Percentiles rank a stretch among this genome's conserved stretches.
Conservation (phyloP, 352 stramenopile genomes). For the Phytophthora tentaculata region DNA sequence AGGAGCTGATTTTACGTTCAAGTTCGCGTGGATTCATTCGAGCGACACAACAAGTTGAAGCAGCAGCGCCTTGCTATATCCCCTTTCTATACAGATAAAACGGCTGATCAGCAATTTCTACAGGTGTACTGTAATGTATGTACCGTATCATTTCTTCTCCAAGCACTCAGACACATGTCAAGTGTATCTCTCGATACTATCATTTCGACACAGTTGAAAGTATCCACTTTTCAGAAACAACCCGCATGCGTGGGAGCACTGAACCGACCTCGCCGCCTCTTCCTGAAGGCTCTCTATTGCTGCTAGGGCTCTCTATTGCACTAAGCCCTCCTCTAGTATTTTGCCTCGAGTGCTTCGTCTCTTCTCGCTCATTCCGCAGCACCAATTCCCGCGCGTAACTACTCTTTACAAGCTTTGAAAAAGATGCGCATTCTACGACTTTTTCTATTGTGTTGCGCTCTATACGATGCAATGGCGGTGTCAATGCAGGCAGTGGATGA, state of each 20-base stretch:
- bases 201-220: constrained; percentile 18
- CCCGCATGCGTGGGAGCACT: constrained; percentile 22
- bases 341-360: constrained; percentile 31
- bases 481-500: constrained; percentile 17
- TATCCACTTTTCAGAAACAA: constrained; percentile 20
- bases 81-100: constrained; percentile 13
- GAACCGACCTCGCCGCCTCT: constrained; percentile 12
- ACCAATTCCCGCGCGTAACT: constrained; percentile 14
- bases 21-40: constrained; percentile 23
- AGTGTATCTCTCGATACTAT: not conserved
- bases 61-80: constrained; percentile 8
- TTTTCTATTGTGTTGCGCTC: constrained; percentile 15
- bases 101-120: not conserved
- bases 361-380: constrained; percentile 3
- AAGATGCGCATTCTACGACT: constrained; percentile 22
- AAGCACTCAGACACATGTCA: constrained; percentile 11
- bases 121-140: not conserved
- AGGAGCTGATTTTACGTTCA: constrained; percentile 41
- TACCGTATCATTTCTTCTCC: constrained; percentile 10
- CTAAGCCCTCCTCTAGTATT: constrained; percentile 34
- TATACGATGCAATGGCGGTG: constrained; percentile 6
- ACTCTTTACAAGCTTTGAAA: constrained; percentile 1
- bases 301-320: constrained; percentile 33
- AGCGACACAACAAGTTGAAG: constrained; percentile 4
- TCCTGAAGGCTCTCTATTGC: constrained; percentile 25